Percentiles rank a stretch among this genome's conserved stretches.
These are phyloP conservation scores for Lactifluus echinatus DNA, from an alignment of 768 basidiomycete genomes.

Conservation along the genomic window DNA sequence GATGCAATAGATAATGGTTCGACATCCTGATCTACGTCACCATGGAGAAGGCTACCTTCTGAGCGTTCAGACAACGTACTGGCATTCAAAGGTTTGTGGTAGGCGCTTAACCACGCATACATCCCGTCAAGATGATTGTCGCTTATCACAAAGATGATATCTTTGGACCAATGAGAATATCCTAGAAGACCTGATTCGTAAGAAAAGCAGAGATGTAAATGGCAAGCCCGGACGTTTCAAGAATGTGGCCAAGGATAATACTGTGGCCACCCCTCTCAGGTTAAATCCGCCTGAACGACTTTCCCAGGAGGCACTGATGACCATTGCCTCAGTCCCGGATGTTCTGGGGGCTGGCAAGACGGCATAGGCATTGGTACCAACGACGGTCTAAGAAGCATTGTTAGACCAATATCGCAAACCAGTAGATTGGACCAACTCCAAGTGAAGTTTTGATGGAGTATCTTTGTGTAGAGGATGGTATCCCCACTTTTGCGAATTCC, in stretches of 20 bases:
- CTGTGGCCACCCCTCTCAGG: slow-evolving; percentile 76
- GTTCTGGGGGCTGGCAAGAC: slow-evolving; percentile 75
- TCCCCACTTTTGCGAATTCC: slow-evolving; percentile 69
- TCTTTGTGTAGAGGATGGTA: slow-evolving; percentile 57
- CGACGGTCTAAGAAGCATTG: slow-evolving; percentile 33
- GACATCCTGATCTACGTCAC: slow-evolving; percentile 48
- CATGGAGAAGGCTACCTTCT: background rate
- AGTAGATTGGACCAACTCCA: slow-evolving; percentile 35
- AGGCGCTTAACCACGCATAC: slow-evolving; percentile 84
- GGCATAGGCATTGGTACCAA: slow-evolving; percentile 78
- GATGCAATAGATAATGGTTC: slow-evolving; percentile 58
- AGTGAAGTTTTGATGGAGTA: slow-evolving; percentile 50
- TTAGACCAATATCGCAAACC: slow-evolving; percentile 1
- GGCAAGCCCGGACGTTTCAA: slow-evolving; percentile 53
- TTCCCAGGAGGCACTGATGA: slow-evolving; percentile 86
- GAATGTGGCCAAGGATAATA: slow-evolving; percentile 77
- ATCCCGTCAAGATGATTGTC: slow-evolving; percentile 87
- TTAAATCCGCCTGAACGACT: slow-evolving; percentile 66
- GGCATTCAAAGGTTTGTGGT: slow-evolving; percentile 60
- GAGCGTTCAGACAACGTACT: slow-evolving; percentile 38
- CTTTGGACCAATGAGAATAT: slow-evolving; percentile 91
- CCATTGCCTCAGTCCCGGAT: slow-evolving; percentile 89
- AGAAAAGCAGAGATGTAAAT: background rate
- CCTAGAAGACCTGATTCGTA: slow-evolving; percentile 34
- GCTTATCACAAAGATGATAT: slow-evolving; percentile 81